phyloP scores from a whole-genome alignment of 2,329 filamentous ascomycete genomes.

The Penicillium sclerotiorum region DNA sequence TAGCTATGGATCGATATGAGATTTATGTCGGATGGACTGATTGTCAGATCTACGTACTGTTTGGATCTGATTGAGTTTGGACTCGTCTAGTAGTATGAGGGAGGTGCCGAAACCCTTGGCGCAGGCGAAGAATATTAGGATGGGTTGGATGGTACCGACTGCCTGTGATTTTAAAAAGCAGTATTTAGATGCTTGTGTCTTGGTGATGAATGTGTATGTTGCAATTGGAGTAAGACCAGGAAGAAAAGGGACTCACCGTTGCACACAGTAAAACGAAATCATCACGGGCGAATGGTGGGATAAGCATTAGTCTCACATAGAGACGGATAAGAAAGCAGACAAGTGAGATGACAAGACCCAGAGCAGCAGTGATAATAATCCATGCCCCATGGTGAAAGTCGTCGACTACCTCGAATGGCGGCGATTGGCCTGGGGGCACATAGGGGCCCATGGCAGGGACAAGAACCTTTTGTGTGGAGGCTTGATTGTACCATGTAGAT shows the following conservation, averaged over 20 bases:
- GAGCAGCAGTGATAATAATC: conserved; percentile 41
- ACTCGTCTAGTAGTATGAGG: conserved; percentile 27
- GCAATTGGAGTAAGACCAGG: background rate
- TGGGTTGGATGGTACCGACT: conserved; percentile 35
- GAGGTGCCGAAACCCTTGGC: conserved; percentile 39
- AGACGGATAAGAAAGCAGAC: conserved; percentile 40
- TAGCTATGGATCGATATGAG: conserved; percentile 22
- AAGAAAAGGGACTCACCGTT: conserved; percentile 28
- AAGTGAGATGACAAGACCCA: conserved; percentile 41
- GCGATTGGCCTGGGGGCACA: conserved; percentile 38
- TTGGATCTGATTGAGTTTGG: conserved; percentile 30
- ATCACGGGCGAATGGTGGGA: conserved; percentile 36
- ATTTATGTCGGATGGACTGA: background rate
- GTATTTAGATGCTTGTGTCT: too few species aligned
- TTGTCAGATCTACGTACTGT: conserved; percentile 22
- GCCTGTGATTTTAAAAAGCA: too few species aligned
- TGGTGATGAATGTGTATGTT: too few species aligned
- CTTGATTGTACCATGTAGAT: background rate
- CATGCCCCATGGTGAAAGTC: conserved; percentile 42
- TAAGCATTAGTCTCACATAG: conserved; percentile 39
- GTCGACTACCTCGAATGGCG: conserved; percentile 43
- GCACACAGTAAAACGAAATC: conserved; percentile 37
- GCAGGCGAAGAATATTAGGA: conserved; percentile 33
- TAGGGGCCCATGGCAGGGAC: conserved; percentile 29
- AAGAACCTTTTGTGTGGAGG: background rate